Conservation (phyloP, 805 yeast species). For the Starmerella riodocensis region DNA sequence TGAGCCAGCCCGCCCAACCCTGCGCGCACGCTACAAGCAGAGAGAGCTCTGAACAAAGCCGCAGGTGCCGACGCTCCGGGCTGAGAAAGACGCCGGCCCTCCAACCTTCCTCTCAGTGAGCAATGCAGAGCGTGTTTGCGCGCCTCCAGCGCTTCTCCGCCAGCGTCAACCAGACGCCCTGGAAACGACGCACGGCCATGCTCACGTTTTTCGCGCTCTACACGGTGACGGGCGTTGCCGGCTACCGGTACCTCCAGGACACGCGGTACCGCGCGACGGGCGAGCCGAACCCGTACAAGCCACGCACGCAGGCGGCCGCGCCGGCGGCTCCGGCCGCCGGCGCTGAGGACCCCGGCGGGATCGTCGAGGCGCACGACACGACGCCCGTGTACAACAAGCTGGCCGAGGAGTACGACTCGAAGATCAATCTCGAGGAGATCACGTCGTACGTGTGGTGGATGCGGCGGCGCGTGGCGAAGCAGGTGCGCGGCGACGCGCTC, state of each 20-base stretch:
- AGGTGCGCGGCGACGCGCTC: constrained; percentile 73
- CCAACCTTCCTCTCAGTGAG: background rate
- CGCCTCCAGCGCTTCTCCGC: background rate
- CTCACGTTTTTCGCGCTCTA: constrained; percentile 15
- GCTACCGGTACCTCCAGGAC: constrained; percentile 25
- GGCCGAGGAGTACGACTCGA: constrained; percentile 71
- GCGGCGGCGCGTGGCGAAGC: constrained; percentile 68
- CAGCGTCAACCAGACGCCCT: constrained; percentile 13
- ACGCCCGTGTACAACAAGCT: constrained; percentile 49
- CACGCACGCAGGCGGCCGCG: constrained; percentile 2
- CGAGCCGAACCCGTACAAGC: constrained; percentile 24
- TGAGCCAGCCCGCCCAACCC: too few species aligned
- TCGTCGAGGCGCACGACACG: constrained; percentile 44
- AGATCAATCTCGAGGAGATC: constrained; percentile 61
- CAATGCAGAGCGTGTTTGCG: background rate
- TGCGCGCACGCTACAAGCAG: too few species aligned
- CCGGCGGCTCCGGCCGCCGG: constrained; percentile 1
- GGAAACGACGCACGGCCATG: constrained; percentile 18
- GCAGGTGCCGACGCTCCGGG: too few species aligned
- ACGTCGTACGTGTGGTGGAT: constrained; percentile 36
- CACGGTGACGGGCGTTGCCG: constrained; percentile 16
- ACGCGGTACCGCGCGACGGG: constrained; percentile 29
- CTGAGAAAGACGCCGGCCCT: too few species aligned
- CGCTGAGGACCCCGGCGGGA: too few species aligned
- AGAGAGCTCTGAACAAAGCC: too few species aligned